Evolutionary conservation across 495 filamentous ascomycete genomes (phyloP).

Genomic region (Hyaloscypha finlandica): DNA sequence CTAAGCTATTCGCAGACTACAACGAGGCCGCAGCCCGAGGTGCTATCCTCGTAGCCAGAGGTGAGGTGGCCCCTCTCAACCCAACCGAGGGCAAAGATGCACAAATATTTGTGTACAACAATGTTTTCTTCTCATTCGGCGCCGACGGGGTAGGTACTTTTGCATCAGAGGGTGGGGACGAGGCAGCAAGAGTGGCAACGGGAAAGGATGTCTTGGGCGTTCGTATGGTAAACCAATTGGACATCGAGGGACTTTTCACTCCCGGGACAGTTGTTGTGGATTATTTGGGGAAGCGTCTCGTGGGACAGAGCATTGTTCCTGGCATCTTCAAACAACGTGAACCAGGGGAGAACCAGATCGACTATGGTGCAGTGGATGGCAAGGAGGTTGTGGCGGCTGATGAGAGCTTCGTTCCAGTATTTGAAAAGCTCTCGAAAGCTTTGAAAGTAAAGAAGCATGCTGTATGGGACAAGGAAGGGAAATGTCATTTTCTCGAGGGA

Average conservation of each 20-base stretch:
- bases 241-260: constrained; percentile 91
- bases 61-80: constrained; percentile 94
- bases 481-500: constrained; percentile 87
- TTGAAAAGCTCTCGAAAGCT: constrained; percentile 85
- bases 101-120: constrained; percentile 99
- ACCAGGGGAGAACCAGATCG: constrained; percentile 95
- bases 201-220: constrained; percentile 97
- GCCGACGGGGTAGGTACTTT: constrained; percentile 98
- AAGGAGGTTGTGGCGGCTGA: constrained; percentile 93
- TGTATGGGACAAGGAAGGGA: constrained; percentile 96
- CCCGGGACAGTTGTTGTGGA: constrained; percentile 96
- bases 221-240: constrained; percentile 92
- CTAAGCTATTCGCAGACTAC: constrained; percentile 96
- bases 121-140: constrained; percentile 98
- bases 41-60: constrained; percentile 88
- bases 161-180: constrained; percentile 92
- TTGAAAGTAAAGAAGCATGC: constrained; percentile 90
- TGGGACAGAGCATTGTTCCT: constrained; percentile 97
- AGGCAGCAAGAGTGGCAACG: constrained; percentile 93
- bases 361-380: constrained; percentile 97
- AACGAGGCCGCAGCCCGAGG: constrained; percentile 92
- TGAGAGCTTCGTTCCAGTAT: constrained; percentile 78
- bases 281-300: constrained; percentile 94
- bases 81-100: constrained; percentile 90
- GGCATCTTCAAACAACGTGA: constrained; percentile 99